Base-by-base conservation (phyloP, 352 stramenopile genomes). In the Pythium grandisporangium region DNA sequence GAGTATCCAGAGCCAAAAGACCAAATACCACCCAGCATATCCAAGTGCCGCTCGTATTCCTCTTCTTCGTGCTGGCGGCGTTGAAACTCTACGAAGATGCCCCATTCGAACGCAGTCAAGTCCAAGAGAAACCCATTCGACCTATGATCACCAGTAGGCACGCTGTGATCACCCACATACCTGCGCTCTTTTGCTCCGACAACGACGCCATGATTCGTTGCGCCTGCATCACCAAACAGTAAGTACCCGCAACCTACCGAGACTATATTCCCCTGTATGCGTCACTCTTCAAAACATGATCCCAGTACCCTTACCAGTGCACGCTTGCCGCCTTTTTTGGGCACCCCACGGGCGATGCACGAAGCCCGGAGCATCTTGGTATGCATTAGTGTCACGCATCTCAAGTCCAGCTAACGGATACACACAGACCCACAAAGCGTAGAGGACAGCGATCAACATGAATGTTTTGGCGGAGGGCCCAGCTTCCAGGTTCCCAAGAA, bases 21-120 rank as follows among this genome's bases (percentile, higher is more conserved):
- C 79, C 79, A 92, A 6, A 92, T 68, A 13, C 79, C 79, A 13
- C 79, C 79, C 27, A 92, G 57, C 66, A 86, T 87, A 30, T 92
- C 71, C 11, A 85, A 43, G 36, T 88, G 73, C 11, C 68, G 57
- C 48, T 92, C 64, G 37, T 84, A 84, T 29, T 79, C 70, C 13
- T 74, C 58, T 42, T 84, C 71, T 24, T 82, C 71, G 24, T 84
- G 53, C 24, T 82, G 55, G 14, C 66, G 65, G 16, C 61, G 51
- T 3, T 51, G 39, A 42, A 80, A 75, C 47, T 92, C 77, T 92
- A 53, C 19, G 8, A 1, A 4, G n/a, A n/a, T n/a, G n/a, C n/a
- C n/a, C n/a, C n/a, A n/a, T n/a, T n/a, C n/a, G n/a, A n/a, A n/a
- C n/a, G n/a, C n/a, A n/a, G n/a, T n/a, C n/a, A n/a, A n/a, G n/a